Evolutionary conservation across 805 yeast genomes (phyloP).

Genomic region (Kuraishia capsulata): DNA sequence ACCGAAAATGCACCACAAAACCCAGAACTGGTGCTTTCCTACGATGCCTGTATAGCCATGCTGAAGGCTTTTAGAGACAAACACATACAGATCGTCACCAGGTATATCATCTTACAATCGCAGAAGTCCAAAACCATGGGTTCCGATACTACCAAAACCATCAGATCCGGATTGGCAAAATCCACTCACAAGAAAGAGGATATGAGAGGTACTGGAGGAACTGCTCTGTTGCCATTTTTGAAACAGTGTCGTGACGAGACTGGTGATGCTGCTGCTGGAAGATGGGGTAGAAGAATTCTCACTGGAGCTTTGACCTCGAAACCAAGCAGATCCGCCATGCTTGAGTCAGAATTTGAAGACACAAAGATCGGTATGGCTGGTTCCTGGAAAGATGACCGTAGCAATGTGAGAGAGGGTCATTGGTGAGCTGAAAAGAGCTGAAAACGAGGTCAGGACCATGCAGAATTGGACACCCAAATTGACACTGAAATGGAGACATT

Average conservation of each 20-base stretch:
- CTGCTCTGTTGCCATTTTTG: slow-evolving; percentile 81
- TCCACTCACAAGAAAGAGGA: slow-evolving; percentile 36
- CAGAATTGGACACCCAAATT: too few relatives aligned
- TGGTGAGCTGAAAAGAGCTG: slow-evolving; percentile 14
- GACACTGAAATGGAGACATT: too few relatives aligned
- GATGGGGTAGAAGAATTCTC: slow-evolving; percentile 75
- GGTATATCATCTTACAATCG: slow-evolving; percentile 79
- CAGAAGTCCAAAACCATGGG: slow-evolving; percentile 44
- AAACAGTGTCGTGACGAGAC: slow-evolving; percentile 96
- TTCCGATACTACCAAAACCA: slow-evolving; percentile 34
- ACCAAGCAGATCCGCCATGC: background rate
- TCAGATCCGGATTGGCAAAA: slow-evolving; percentile 60
- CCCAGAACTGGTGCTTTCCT: slow-evolving; percentile 58
- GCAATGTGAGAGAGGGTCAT: slow-evolving; percentile 17
- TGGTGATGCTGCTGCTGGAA: slow-evolving; percentile 87
- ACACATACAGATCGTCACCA: slow-evolving; percentile 86
- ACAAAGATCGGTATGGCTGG: slow-evolving; percentile 20
- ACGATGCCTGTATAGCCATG: slow-evolving; percentile 87
- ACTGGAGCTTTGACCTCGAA: slow-evolving; percentile 32
- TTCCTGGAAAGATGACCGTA: slow-evolving; percentile 18
- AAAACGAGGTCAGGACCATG: too few relatives aligned
- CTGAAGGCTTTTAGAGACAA: slow-evolving; percentile 82
- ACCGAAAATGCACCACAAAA: slow-evolving; percentile 24
- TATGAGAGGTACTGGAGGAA: slow-evolving; percentile 89
- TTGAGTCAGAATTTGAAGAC: background rate